These are phyloP conservation scores for Teunomyces aglyptinius DNA, from an alignment of 805 yeast genomes.

Conservation along the genomic window DNA sequence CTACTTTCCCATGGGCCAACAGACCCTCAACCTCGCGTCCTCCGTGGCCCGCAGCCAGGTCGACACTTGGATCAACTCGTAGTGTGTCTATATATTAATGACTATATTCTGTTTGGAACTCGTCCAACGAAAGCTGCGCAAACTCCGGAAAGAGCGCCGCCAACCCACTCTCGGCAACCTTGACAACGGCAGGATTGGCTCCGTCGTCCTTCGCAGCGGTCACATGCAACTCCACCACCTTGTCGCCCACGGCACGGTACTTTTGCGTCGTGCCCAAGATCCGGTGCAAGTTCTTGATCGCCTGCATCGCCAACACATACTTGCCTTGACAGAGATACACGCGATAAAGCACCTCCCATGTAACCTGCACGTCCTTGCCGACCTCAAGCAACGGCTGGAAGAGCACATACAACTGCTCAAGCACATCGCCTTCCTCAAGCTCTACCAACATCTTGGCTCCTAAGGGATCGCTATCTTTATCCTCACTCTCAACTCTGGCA, in stretches of 20 bases:
- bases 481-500: constrained; percentile 41
- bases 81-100: background rate
- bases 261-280: constrained; percentile 19
- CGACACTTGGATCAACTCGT: constrained; percentile 37
- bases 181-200: constrained; percentile 46
- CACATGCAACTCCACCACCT: constrained; percentile 31
- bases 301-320: constrained; percentile 46
- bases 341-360: constrained; percentile 45
- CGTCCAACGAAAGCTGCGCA: constrained; percentile 14
- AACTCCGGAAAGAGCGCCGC: constrained; percentile 34
- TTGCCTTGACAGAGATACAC: constrained; percentile 42
- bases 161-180: constrained; percentile 40
- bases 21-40: constrained; percentile 42
- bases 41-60: constrained; percentile 45
- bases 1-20: constrained; percentile 47
- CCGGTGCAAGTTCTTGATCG: constrained; percentile 42
- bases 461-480: constrained; percentile 57
- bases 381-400: constrained; percentile 42
- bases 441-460: constrained; percentile 46
- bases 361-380: constrained; percentile 36
- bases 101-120: constrained; percentile 6
- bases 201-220: constrained; percentile 31
- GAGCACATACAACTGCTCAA: constrained; percentile 43
- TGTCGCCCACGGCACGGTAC: constrained; percentile 22
- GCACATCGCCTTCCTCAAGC: constrained; percentile 33